phyloP scores from a whole-genome alignment of 1,284 basidiomycete genomes.

The Takashimella koratensis region DNA sequence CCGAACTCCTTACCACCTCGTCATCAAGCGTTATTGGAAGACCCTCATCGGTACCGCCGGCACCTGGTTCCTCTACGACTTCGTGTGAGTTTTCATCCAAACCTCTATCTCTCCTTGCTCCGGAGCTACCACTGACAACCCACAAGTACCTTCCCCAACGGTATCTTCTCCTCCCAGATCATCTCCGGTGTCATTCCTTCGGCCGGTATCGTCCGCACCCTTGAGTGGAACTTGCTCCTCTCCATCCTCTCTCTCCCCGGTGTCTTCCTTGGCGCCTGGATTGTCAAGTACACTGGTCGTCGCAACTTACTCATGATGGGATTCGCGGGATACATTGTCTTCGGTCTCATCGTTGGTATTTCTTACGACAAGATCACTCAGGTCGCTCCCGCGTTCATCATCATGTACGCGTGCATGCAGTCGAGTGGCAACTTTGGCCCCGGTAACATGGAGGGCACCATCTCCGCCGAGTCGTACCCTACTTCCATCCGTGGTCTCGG shows the following conservation, averaged over 20 bases:
- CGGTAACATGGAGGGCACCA: slow-evolving; percentile 67
- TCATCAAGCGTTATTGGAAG: slow-evolving; percentile 65
- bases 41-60: slow-evolving; percentile 65
- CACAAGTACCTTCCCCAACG: slow-evolving; percentile 69
- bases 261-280: slow-evolving; percentile 58
- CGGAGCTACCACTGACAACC: no score
- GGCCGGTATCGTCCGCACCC: slow-evolving; percentile 56
- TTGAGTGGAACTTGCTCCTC: slow-evolving; percentile 63
- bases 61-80: slow-evolving; percentile 74
- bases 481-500: slow-evolving; percentile 67
- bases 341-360: slow-evolving; percentile 65
- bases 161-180: slow-evolving; percentile 59
- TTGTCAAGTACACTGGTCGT: slow-evolving; percentile 56
- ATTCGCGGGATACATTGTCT: slow-evolving; percentile 66
- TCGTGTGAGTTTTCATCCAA: no score
- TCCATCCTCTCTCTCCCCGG: slow-evolving; percentile 66
- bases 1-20: slow-evolving; percentile 51
- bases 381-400: slow-evolving; percentile 53
- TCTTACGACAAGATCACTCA: slow-evolving; percentile 64
- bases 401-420: slow-evolving; percentile 25
- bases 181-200: slow-evolving; percentile 59
- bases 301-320: slow-evolving; percentile 60
- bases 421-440: slow-evolving; percentile 65
- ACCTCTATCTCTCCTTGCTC: no score
- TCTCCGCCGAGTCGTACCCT: slow-evolving; percentile 58